Evolutionary conservation across 257 asterid species (phyloP).

Genomic region (Scutellaria barbata): DNA sequence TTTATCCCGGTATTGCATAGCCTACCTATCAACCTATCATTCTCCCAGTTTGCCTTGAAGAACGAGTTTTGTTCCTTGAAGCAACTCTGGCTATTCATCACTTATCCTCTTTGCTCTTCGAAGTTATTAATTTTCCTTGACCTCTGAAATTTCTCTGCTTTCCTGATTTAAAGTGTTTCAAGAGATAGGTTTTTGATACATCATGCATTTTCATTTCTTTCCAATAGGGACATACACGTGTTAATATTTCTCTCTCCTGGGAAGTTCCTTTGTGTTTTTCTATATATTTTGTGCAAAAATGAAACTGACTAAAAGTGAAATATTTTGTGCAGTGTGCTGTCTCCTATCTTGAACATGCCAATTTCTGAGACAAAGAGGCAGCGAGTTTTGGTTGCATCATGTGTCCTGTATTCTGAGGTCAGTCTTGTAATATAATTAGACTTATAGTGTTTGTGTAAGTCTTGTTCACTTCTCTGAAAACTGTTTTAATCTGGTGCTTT

Average conservation of each 20-base stretch:
- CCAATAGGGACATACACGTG: constrained; percentile 31
- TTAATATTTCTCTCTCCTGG: constrained; percentile 29
- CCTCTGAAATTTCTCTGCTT: constrained; percentile 7
- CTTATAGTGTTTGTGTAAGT: constrained; percentile 32
- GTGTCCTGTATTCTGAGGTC: constrained; percentile 95
- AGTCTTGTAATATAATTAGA: constrained; percentile 39
- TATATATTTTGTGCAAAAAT: constrained; percentile 24
- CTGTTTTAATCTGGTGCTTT: constrained; percentile 18
- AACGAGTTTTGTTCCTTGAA: constrained; percentile 17
- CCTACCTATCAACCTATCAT: constrained; percentile 14
- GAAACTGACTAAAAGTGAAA: constrained; percentile 41
- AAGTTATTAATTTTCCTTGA: constrained; percentile 2
- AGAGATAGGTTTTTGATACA: constrained; percentile 14
- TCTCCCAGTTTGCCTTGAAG: constrained; percentile 18
- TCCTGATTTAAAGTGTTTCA: constrained; percentile 27
- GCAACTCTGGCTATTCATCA: constrained; percentile 18
- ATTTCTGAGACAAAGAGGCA: constrained; percentile 91
- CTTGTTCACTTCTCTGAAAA: constrained; percentile 16
- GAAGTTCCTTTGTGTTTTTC: constrained; percentile 32
- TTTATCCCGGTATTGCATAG: background rate
- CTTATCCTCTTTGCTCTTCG: constrained; percentile 12
- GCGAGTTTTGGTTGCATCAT: constrained; percentile 94
- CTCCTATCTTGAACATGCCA: constrained; percentile 93
- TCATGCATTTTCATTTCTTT: constrained; percentile 23
- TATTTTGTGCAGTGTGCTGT: constrained; percentile 78